Evolutionary conservation across 1,139 yeast genomes (phyloP).

Genomic region (Arxiozyma heterogenica): DNA sequence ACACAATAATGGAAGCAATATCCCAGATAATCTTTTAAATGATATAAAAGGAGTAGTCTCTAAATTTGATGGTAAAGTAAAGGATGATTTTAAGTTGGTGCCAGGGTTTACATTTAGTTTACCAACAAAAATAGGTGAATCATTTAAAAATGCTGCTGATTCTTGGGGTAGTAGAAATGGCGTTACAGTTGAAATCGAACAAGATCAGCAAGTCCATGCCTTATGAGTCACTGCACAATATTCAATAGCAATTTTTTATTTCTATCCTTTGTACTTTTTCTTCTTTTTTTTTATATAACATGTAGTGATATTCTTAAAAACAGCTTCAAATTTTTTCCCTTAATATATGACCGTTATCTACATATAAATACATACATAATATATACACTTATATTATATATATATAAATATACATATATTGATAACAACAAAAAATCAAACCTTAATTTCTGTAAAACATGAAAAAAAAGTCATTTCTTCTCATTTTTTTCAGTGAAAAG

Average conservation of each 20-base stretch:
- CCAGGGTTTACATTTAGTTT: slow-evolving; percentile 35
- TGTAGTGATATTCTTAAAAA: neutral
- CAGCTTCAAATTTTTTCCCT: neutral
- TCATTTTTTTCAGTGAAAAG: too few species aligned
- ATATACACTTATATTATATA: neutral
- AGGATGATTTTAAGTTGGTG: slow-evolving; percentile 35
- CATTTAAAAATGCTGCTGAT: slow-evolving; percentile 19
- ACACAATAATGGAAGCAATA: neutral
- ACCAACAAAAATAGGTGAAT: slow-evolving; percentile 22
- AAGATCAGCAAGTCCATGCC: slow-evolving; percentile 19
- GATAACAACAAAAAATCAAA: too few species aligned
- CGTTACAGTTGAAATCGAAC: slow-evolving; percentile 13
- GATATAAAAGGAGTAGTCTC: slow-evolving; percentile 20
- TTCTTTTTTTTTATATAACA: too few species aligned
- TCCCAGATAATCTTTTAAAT: neutral
- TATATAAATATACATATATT: neutral
- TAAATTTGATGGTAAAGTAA: slow-evolving; percentile 33
- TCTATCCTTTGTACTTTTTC: too few species aligned
- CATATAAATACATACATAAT: neutral
- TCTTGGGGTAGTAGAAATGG: slow-evolving; percentile 21
- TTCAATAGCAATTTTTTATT: too few species aligned
- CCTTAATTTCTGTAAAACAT: too few species aligned
- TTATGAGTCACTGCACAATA: neutral
- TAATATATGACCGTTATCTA: too few species aligned
- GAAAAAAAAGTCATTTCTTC: too few species aligned